Base-by-base conservation (phyloP, 345 rosid species). In the Aquilaria malaccensis region DNA sequence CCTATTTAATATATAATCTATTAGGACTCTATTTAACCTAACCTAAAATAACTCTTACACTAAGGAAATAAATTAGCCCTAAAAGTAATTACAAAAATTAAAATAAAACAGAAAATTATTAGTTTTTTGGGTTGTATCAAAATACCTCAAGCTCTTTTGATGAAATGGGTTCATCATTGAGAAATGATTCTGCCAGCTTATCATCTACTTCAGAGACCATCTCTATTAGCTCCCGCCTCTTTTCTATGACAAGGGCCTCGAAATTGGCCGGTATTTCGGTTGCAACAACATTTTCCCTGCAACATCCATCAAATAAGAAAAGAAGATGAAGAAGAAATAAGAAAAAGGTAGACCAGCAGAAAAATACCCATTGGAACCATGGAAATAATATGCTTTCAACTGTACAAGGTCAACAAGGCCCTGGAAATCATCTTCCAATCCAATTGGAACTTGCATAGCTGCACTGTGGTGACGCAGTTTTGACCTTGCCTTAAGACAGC, bases 381-480 rank as follows among this genome's bases (percentile, higher is more conserved):
- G 88, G 65, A 86, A 95, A 75, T 81, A 70, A 65, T 72, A 74
- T 50, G 98, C 90, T 78, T 88, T 85, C 66, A 70, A 43, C 47
- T 82, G 75, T 22, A 95, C 86, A 70, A 95, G 91, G 70, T 95
- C 99, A 57, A 91, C 64, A 62, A 95, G 97, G 71, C 99, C 99
- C 72, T 83, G 62, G 54, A 88, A 95, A 51, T 88, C 70, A 30
- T 91, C 99, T 69, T 95, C 99, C 77, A 95, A 56, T 59, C 99
- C 98, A 57, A 95, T 86, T 7, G 99, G 99, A 67, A 80, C 94
- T 83, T 95, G 99, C 65, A 95, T 85, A 50, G 98, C 98, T 50
- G 99, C 99, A 70, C 87, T 84, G 66, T 95, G 94, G 68, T 95
- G 99, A 63, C 95, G 80, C 31, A 95, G 88, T 81, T 95, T 95